phyloP scores from a whole-genome alignment of 768 basidiomycete genomes.

The Gyrodon lividus region DNA sequence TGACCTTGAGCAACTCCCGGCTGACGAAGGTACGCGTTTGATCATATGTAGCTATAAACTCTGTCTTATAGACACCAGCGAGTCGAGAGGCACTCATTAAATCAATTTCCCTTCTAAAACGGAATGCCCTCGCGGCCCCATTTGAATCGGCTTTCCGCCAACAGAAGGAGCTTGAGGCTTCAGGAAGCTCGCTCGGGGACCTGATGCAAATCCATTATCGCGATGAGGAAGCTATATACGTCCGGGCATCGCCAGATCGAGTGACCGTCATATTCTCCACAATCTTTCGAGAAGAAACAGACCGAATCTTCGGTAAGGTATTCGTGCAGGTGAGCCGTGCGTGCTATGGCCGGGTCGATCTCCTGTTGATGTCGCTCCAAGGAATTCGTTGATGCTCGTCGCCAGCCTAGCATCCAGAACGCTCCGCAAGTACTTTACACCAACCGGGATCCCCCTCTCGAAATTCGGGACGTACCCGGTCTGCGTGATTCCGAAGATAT shows the following conservation, averaged over 20 bases:
- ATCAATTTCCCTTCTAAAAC: constrained; percentile 83
- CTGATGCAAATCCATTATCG: constrained; percentile 94
- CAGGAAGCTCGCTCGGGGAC: constrained; percentile 66
- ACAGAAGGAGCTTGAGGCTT: constrained; percentile 81
- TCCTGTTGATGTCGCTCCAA: constrained; percentile 29
- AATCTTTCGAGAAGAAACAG: constrained; percentile 95
- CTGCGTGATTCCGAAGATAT: constrained; percentile 83
- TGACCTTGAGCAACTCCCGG: constrained; percentile 83
- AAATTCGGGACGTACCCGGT: constrained; percentile 84
- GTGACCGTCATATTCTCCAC: constrained; percentile 98
- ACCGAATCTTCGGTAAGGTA: constrained; percentile 95
- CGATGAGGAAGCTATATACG: constrained; percentile 95
- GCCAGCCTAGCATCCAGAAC: constrained; percentile 88
- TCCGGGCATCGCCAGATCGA: constrained; percentile 90
- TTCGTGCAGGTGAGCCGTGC: constrained; percentile 80
- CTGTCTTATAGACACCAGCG: constrained; percentile 46
- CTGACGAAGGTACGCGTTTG: constrained; percentile 63
- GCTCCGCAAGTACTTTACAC: constrained; percentile 97
- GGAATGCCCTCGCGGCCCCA: constrained; percentile 91
- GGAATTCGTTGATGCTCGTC: constrained; percentile 99
- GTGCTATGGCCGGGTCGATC: neutral
- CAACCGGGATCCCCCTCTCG: constrained; percentile 93
- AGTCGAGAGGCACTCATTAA: constrained; percentile 75
- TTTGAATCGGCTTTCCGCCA: constrained; percentile 86
- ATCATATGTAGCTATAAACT: no score